Evolutionary conservation across 148 eudicot genomes (phyloP).

Genomic region (Limonium bicolor): DNA sequence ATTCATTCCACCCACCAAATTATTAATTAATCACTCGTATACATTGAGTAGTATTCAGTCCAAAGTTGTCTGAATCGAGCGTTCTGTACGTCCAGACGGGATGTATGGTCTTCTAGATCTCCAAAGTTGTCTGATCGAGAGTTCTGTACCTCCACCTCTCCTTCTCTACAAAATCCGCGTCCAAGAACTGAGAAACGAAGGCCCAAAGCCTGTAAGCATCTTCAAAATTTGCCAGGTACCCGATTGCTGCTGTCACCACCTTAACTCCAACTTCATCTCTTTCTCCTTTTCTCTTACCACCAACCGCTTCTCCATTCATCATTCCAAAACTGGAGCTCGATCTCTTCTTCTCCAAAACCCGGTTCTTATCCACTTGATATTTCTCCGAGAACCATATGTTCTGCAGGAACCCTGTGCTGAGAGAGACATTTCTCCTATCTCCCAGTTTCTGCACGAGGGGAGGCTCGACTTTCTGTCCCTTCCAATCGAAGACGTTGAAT

Average conservation of each 20-base stretch:
- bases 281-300: constrained; percentile 12
- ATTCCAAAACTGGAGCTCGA: constrained; percentile 17
- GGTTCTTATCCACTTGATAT: constrained; percentile 28
- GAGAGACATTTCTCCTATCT: constrained; percentile 71
- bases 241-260: constrained; percentile 65
- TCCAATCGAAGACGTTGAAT: constrained; percentile 85
- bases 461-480: constrained; percentile 81
- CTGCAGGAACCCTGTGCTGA: constrained; percentile 43
- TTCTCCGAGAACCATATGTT: constrained; percentile 65
- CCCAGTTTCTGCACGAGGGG: constrained; percentile 84
- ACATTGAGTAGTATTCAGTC: too few relatives aligned
- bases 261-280: constrained; percentile 15
- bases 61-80: too few relatives aligned
- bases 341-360: constrained; percentile 25
- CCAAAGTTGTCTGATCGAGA: constrained; percentile 52
- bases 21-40: too few relatives aligned
- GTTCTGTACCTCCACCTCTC: constrained; percentile 95
- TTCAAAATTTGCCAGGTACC: constrained; percentile 72
- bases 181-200: constrained; percentile 80
- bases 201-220: constrained; percentile 84
- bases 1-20: too few relatives aligned
- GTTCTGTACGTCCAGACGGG: too few relatives aligned
- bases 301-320: constrained; percentile 16
- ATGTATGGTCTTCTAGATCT: constrained; percentile 18
- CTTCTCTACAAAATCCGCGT: constrained; percentile 98